Evolutionary conservation across 345 rosid species (phyloP).

Genomic region (Acer saccharum): DNA sequence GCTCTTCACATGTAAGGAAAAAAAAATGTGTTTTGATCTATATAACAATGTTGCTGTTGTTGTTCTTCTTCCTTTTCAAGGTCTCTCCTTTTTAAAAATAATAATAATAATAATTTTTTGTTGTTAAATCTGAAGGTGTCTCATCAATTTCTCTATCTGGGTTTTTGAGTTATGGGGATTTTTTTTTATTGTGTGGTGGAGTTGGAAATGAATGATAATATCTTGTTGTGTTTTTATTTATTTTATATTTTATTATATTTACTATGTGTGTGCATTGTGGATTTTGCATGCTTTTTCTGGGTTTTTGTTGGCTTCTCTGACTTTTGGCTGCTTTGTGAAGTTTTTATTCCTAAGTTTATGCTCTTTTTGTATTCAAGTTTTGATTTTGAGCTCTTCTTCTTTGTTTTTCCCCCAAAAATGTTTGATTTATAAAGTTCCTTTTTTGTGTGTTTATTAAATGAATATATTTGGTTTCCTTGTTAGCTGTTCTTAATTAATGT

Average conservation of each 20-base stretch:
- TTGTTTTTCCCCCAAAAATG: background rate
- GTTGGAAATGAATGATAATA: background rate
- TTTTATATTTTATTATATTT: background rate
- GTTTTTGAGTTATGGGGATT: slow-evolving; percentile 8
- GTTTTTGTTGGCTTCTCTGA: background rate
- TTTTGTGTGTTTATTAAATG: background rate
- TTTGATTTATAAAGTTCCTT: background rate
- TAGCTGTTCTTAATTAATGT: slow-evolving; percentile 4
- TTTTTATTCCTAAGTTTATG: background rate
- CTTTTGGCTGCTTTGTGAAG: background rate
- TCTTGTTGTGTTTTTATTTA: background rate
- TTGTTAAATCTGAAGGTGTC: too few relatives aligned
- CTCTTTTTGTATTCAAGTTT: background rate
- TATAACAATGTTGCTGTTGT: slow-evolving; percentile 1
- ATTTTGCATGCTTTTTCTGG: slow-evolving; percentile 9
- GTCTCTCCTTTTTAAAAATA: background rate
- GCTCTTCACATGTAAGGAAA: background rate
- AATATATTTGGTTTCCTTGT: background rate
- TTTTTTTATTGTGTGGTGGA: background rate
- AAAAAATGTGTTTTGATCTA: slow-evolving; percentile 34
- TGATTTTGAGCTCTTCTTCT: background rate
- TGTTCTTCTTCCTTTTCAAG: background rate
- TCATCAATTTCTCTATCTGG: background rate
- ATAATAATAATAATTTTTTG: too few relatives aligned
- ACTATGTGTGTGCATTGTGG: background rate